Evolutionary conservation across 441 rosid species (phyloP).

Genomic region (Melastoma candidum): DNA sequence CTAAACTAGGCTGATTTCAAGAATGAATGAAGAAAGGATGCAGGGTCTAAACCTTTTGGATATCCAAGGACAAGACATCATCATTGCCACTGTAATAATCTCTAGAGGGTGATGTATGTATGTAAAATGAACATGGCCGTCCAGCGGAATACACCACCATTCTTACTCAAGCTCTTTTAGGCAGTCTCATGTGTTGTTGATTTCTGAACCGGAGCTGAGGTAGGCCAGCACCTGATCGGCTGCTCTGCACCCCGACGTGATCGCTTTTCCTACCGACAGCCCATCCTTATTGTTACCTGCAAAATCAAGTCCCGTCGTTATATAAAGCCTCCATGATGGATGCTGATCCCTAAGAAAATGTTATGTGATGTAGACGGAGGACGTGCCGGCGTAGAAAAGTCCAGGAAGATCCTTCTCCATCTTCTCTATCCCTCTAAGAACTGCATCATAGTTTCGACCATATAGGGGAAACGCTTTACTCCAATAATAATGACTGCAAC

Average conservation of each 20-base stretch:
- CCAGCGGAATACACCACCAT: no score
- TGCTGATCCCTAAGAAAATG: slow-evolving; percentile 1
- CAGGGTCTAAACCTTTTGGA: no score
- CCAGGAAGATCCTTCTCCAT: slow-evolving; percentile 88
- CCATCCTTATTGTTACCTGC: slow-evolving; percentile 87
- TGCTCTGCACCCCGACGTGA: slow-evolving; percentile 79
- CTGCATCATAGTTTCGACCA: slow-evolving; percentile 54
- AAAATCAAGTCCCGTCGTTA: slow-evolving; percentile 1
- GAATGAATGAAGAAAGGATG: no score
- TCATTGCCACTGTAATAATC: no score
- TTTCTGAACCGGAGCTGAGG: slow-evolving; percentile 50
- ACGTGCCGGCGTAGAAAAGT: slow-evolving; percentile 83
- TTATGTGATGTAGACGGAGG: neutral
- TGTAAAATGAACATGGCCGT: no score
- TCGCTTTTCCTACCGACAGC: slow-evolving; percentile 77
- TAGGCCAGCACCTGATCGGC: slow-evolving; percentile 79
- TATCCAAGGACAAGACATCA: no score
- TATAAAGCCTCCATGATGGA: neutral
- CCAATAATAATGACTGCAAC: slow-evolving; percentile 78
- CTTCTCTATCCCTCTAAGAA: slow-evolving; percentile 56
- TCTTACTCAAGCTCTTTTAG: no score
- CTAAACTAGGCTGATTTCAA: no score
- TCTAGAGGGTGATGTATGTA: no score
- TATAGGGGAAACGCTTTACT: slow-evolving; percentile 83
- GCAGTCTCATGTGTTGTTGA: slow-evolving; percentile 5